Conservation (phyloP, 768 basidiomycete species). For the Tephrocybe sp. region DNA sequence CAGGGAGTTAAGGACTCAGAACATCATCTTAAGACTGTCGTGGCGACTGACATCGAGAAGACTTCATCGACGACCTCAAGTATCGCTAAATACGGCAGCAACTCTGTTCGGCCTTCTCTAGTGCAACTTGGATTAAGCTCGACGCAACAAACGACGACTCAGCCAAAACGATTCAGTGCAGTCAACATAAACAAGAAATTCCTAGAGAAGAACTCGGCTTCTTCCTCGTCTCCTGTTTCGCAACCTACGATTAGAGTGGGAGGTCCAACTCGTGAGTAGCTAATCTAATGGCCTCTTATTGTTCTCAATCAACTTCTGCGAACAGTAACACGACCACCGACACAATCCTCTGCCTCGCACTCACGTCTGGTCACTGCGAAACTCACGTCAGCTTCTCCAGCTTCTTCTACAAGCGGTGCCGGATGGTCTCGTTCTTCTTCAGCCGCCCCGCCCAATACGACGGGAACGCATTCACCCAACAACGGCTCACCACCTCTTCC, state of each 20-base stretch:
- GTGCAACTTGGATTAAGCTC: constrained; percentile 43
- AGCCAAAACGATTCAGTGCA: constrained; percentile 84
- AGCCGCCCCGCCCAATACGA: constrained; percentile 55
- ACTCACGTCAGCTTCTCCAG: constrained; percentile 66
- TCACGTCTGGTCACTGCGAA: constrained; percentile 87
- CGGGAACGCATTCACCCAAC: constrained; percentile 44
- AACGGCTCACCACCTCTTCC: constrained; percentile 40
- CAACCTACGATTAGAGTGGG: constrained; percentile 50
- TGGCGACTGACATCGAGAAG: constrained; percentile 21
- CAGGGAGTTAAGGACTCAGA: constrained; percentile 14
- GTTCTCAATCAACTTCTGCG: constrained; percentile 15
- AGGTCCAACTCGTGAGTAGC: constrained; percentile 50
- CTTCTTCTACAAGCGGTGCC: constrained; percentile 56
- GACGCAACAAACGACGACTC: constrained; percentile 34
- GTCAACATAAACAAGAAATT: constrained; percentile 97
- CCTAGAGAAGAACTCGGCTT: constrained; percentile 81
- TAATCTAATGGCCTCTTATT: background rate
- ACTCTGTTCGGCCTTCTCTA: constrained; percentile 41
- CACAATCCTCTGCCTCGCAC: constrained; percentile 58
- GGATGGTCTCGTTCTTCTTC: constrained; percentile 85
- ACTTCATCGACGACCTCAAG: constrained; percentile 9
- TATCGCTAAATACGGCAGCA: constrained; percentile 25
- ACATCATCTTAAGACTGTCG: constrained; percentile 4
- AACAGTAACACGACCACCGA: constrained; percentile 54
- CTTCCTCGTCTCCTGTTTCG: constrained; percentile 44